Evolutionary conservation across 352 stramenopile species (phyloP), one percentile per base, ranked within the genome.

Genomic region (Phytophthora syringae): DNA sequence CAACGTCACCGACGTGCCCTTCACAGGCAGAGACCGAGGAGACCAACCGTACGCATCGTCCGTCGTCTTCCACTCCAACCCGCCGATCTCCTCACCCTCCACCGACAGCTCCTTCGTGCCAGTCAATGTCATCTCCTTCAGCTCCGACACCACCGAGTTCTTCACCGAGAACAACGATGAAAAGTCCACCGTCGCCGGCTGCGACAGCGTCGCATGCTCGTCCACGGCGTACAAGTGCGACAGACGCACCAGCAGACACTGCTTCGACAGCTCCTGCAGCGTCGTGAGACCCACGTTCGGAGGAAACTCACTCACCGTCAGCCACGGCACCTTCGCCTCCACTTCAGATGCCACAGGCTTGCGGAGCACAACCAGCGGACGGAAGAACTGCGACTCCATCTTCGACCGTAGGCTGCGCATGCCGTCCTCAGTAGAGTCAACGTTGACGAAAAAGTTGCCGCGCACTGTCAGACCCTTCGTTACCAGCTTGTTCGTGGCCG

Each of bases 261-360:
- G 60, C 27, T 90, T 88, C n/a, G 74, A 75, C 34, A 97, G 73
- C 55, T 90, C 68, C 48, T 86, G 70, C 18, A 98, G 80, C 20
- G 96, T 98, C 37, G 98, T 94, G 18, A 99, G 51, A 57, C 97
- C 93, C 4, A 99, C 82, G 64, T 98, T 98, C 9, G 69, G 44
- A 34, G 95, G 94, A 39, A 99, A 91, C 18, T 87, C 73, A n/a
- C 55, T 67, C 7, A 91, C 52, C 10, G 61, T 80, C 16, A 93
- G 47, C 83, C 81, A 93, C 28, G 82, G 82, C 6, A 90, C 36
- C 65, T 91, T 93, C 12, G 75, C 74, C 30, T 83, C 67, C 71
- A 68, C 50, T 5, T 69, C 47, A 1, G 22, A 59, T 12, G 53
- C 13, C 55, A 60, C 52, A 0, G 60, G 54, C 72, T 83, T 79